These are phyloP conservation scores for Arabidopsis arenosa DNA, from an alignment of 345 rosid genomes.

Conservation along the genomic window DNA sequence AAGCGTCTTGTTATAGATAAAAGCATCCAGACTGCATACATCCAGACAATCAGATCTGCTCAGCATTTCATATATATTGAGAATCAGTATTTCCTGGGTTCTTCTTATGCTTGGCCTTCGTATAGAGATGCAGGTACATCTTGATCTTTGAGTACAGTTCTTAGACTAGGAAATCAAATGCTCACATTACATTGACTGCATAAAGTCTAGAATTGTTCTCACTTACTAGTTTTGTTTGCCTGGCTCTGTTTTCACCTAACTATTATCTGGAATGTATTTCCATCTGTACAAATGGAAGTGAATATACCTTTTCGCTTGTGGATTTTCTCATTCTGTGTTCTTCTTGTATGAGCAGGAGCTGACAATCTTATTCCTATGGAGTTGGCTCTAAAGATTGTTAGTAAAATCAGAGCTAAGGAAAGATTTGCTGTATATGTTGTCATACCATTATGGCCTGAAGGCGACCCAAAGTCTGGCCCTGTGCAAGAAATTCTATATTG, in stretches of 20 bases:
- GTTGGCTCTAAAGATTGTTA: constrained; percentile 87
- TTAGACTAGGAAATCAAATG: constrained; percentile 22
- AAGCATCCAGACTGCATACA: constrained; percentile 95
- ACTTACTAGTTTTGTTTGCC: neutral
- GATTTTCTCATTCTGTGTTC: constrained; percentile 15
- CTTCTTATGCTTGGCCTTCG: constrained; percentile 95
- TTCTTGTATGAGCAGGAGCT: constrained; percentile 64
- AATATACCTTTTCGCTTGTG: neutral
- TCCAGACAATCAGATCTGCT: constrained; percentile 98
- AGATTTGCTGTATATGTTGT: constrained; percentile 89
- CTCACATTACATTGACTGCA: neutral
- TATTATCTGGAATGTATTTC: neutral
- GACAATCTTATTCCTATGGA: constrained; percentile 98
- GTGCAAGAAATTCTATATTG: constrained; percentile 95
- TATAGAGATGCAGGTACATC: constrained; percentile 79
- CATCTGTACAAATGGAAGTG: neutral
- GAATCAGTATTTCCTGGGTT: constrained; percentile 97
- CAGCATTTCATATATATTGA: constrained; percentile 94
- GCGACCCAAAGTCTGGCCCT: constrained; percentile 77
- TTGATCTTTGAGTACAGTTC: constrained; percentile 24
- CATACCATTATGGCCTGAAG: constrained; percentile 99
- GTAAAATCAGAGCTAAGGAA: constrained; percentile 86
- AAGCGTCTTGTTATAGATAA: constrained; percentile 79
- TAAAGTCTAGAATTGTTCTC: constrained; percentile 5
- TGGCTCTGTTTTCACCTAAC: neutral